A percentile compares a stretch with the other conserved stretches of the same genome.
phyloP scores from a whole-genome alignment of 768 basidiomycete genomes.

The Panaeolus papilionaceus region DNA sequence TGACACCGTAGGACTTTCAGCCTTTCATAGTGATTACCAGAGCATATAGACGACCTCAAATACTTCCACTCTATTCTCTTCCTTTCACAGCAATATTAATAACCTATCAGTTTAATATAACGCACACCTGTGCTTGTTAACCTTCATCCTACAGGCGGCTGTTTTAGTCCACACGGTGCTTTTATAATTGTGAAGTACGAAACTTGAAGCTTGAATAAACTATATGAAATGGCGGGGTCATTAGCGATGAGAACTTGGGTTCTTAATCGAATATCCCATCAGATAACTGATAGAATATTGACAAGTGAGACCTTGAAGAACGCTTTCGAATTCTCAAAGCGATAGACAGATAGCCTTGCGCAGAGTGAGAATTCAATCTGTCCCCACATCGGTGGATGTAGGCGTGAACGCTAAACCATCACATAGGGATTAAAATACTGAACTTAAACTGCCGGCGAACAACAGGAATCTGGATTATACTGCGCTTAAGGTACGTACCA shows the following conservation, averaged over 20 bases:
- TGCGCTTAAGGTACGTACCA: background rate
- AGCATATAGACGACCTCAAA: background rate
- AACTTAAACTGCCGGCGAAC: background rate
- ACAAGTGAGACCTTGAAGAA: too few relatives aligned
- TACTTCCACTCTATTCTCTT: background rate
- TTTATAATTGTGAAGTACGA: background rate
- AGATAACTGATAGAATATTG: background rate
- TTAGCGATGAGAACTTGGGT: background rate
- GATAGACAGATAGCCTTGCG: too few relatives aligned
- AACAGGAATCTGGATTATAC: background rate
- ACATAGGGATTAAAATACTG: background rate
- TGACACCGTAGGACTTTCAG: too few relatives aligned
- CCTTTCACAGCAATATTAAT: background rate
- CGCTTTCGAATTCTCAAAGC: too few relatives aligned
- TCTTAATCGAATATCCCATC: background rate
- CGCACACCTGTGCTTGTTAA: too few relatives aligned
- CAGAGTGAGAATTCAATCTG: background rate
- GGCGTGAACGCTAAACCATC: too few relatives aligned
- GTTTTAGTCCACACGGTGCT: background rate
- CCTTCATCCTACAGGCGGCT: background rate
- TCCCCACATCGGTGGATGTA: background rate
- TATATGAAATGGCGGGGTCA: background rate
- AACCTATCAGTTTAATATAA: too few relatives aligned
- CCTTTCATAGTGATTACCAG: background rate
- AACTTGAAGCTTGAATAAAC: background rate